Base-by-base conservation (phyloP, 805 yeast genomes). In the Yarrowia alimentaria region DNA sequence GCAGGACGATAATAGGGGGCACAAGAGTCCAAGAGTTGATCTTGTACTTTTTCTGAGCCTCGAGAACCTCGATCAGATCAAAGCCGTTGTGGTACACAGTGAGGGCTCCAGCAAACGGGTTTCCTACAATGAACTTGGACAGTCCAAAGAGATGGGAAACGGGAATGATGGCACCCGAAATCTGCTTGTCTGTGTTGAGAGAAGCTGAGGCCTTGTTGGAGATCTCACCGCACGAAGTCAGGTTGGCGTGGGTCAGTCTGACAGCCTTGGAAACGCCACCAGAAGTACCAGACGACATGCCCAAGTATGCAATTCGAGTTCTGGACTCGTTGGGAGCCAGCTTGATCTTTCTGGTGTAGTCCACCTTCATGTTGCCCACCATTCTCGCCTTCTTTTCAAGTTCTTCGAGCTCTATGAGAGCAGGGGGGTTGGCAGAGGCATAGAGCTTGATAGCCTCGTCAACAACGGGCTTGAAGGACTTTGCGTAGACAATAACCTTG, bases 261-360 rank as follows among this genome's bases (percentile, higher is more conserved):
- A 83, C 94, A 58, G 93, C 93, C 69, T 85, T 85, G 55, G 93
- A 89, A 8, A 43, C 35, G 29, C 79, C 74, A 49, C 93, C 91
- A 11, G 68, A 59, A 10, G 71, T 67, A 5, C 68, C 68, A 3
- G 62, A 57, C 2, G 67, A 64, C 52, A 64, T 62, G 55, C 65
- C 59, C 56, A 59, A 59, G 53, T 62, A 61, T 1, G 65, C 66
- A 11, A 47, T 31, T 30, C 50, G 28, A 2, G 26, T 21, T 5
- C 22, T 26, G 4, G 50, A 21, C 37, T 43, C 50, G 20, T 31
- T 21, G 17, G 50, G 50, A 3, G 28, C 29, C 21, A 43, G 37
- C 29, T 30, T 21, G 30, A 43, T 20, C 37, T 43, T 43, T 4
- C 50, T 14, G 4, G 22, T 17, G 17, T 43, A 37, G 2, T 30